phyloP scores from a whole-genome alignment of 2,329 filamentous ascomycete genomes.

The Dactylellina leptospora region DNA sequence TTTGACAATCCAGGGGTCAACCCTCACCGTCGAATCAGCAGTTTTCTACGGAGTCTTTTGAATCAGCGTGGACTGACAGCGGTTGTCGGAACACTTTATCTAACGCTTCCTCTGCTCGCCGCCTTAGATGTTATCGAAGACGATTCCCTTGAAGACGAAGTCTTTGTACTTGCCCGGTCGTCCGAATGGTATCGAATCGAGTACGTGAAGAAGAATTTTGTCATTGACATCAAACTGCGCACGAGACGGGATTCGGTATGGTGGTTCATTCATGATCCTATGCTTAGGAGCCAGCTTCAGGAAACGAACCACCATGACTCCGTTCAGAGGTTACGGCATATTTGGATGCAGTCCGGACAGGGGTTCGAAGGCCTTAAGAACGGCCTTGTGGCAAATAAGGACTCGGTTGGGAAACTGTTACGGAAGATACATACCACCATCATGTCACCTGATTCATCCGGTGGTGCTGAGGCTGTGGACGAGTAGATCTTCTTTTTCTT shows the following conservation, averaged over 20 bases:
- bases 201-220: slow-evolving; percentile 64
- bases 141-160: slow-evolving; percentile 65
- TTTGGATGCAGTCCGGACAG: slow-evolving; percentile 57
- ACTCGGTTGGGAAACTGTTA: slow-evolving; percentile 56
- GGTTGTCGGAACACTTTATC: slow-evolving; percentile 67
- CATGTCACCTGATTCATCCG: slow-evolving; percentile 26
- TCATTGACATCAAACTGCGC: slow-evolving; percentile 66
- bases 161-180: slow-evolving; percentile 66
- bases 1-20: slow-evolving; percentile 68
- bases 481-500: slow-evolving; percentile 9
- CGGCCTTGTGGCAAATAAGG: slow-evolving; percentile 57
- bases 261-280: slow-evolving; percentile 65
- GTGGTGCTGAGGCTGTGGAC: slow-evolving; percentile 7
- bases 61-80: slow-evolving; percentile 67
- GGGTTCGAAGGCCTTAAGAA: slow-evolving; percentile 57
- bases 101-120: slow-evolving; percentile 72
- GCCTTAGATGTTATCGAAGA: slow-evolving; percentile 70
- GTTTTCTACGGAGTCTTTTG: slow-evolving; percentile 68
- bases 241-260: slow-evolving; percentile 64
- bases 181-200: slow-evolving; percentile 69
- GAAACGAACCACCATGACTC: slow-evolving; percentile 52
- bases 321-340: slow-evolving; percentile 52
- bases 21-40: slow-evolving; percentile 72
- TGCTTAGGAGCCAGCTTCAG: slow-evolving; percentile 51
- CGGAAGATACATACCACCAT: slow-evolving; percentile 56